Evolutionary conservation across 192 early-diverging fungal species (phyloP).

Genomic region (Podila horticola): DNA sequence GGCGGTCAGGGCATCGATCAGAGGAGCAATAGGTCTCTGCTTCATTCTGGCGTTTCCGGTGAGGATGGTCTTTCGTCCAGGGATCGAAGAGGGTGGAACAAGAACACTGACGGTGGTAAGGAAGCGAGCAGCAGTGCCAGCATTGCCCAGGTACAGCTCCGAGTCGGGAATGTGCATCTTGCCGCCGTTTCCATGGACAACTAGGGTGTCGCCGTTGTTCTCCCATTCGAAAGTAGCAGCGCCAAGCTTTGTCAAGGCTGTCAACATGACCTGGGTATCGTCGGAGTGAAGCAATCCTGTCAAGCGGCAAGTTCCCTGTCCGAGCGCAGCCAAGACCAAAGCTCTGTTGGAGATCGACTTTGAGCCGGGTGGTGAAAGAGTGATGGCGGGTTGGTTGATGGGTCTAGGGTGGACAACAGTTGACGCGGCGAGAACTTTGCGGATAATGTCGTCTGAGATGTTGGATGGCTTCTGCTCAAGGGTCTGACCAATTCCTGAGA

Average conservation of each 20-base stretch:
- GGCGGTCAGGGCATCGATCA: constrained; percentile 83
- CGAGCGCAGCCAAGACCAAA: constrained; percentile 90
- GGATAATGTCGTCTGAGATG: constrained; percentile 87
- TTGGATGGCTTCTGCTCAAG: constrained; percentile 84
- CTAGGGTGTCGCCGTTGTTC: constrained; percentile 89
- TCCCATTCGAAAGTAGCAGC: constrained; percentile 92
- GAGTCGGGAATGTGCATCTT: constrained; percentile 66
- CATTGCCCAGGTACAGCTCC: constrained; percentile 22
- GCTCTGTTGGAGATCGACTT: constrained; percentile 99
- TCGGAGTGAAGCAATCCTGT: constrained; percentile 94
- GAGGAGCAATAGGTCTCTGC: constrained; percentile 91
- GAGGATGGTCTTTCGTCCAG: constrained; percentile 66
- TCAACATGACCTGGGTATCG: constrained; percentile 97
- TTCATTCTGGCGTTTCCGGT: constrained; percentile 99
- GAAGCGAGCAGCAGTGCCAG: constrained; percentile 86
- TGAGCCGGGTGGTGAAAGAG: constrained; percentile 86
- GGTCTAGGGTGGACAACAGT: constrained; percentile 69
- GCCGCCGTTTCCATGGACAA: constrained; percentile 86
- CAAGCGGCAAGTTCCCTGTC: constrained; percentile 81
- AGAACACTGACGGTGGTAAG: constrained; percentile 88
- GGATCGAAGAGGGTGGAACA: constrained; percentile 56
- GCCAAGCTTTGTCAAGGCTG: constrained; percentile 88
- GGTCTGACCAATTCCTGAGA: constrained; percentile 86
- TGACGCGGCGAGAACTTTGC: constrained; percentile 82
- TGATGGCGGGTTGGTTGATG: constrained; percentile 53